Evolutionary conservation across 2,329 filamentous ascomycete species (phyloP).

Genomic region (Plectosphaerella cucumerina): DNA sequence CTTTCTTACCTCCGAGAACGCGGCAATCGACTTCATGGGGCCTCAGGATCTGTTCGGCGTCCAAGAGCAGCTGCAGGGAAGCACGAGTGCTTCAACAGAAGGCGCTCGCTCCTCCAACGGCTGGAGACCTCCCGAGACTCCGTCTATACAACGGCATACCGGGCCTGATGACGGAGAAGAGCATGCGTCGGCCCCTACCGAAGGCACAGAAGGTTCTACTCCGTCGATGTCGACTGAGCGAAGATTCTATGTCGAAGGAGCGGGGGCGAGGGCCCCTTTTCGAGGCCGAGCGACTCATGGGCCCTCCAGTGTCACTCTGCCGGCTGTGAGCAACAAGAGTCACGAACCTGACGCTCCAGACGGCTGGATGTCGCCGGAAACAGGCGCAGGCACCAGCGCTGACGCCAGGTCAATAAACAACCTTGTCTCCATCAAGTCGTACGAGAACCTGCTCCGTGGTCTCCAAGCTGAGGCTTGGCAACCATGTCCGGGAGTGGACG

Average conservation of each 20-base stretch:
- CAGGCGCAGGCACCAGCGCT: neutral
- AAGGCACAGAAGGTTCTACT: neutral
- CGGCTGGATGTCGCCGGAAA: neutral
- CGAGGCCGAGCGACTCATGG: constrained; percentile 1
- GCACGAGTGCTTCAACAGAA: neutral
- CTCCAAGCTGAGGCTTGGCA: neutral
- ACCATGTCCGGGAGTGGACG: neutral
- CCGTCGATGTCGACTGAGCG: neutral
- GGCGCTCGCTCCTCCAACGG: too few species aligned
- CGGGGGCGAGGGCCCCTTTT: constrained; percentile 3
- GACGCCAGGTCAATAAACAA: neutral
- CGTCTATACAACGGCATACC: neutral
- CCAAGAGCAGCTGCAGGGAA: neutral
- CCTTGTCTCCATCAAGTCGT: neutral
- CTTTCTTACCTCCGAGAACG: neutral
- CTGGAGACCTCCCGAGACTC: neutral
- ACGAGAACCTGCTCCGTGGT: neutral
- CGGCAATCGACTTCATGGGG: neutral
- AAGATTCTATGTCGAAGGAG: constrained; percentile 6
- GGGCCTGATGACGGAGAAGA: neutral
- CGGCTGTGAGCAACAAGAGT: neutral
- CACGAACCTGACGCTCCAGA: neutral
- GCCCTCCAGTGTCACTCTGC: neutral
- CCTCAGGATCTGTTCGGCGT: neutral
- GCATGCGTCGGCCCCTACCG: neutral